These are phyloP conservation scores for Zygosaccharomyces sapae DNA, from an alignment of 1,139 yeast genomes.

Conservation along the genomic window DNA sequence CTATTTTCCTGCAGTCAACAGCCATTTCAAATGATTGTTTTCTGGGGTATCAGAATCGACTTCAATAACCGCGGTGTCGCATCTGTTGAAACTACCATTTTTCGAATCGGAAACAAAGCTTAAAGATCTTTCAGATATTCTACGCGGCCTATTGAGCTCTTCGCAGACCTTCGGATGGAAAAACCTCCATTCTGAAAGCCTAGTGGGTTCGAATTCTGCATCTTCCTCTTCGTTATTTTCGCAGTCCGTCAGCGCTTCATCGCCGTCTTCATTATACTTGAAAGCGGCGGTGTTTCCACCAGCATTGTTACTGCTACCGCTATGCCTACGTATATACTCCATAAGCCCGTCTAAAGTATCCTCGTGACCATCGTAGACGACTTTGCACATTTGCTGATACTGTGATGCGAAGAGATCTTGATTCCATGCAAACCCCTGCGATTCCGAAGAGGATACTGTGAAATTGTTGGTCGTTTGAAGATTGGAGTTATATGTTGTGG, in stretches of 20 bases:
- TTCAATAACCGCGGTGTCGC: slow-evolving; percentile 21
- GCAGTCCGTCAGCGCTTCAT: slow-evolving; percentile 16
- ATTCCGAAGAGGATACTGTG: slow-evolving; percentile 25
- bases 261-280: slow-evolving; percentile 13
- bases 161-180: slow-evolving; percentile 15
- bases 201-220: slow-evolving; percentile 3
- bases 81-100: slow-evolving; percentile 24
- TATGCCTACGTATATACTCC: slow-evolving; percentile 11
- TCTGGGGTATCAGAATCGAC: slow-evolving; percentile 26
- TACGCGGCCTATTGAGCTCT: slow-evolving; percentile 23
- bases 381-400: slow-evolving; percentile 33
- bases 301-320: background rate
- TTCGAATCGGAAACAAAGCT: slow-evolving; percentile 30
- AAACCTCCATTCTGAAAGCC: background rate
- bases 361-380: slow-evolving; percentile 32
- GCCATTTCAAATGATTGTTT: slow-evolving; percentile 22
- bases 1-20: slow-evolving; percentile 5
- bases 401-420: slow-evolving; percentile 35
- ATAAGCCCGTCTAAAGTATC: slow-evolving; percentile 22
- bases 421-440: slow-evolving; percentile 36
- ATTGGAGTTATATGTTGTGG: slow-evolving; percentile 16
- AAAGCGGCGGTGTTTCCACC: slow-evolving; percentile 5
- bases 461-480: slow-evolving; percentile 15
- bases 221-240: slow-evolving; percentile 12
- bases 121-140: slow-evolving; percentile 29